These are phyloP conservation scores for Neofusicoccum ribis DNA, from an alignment of 2,329 filamentous ascomycete species.

Conservation along the genomic window DNA sequence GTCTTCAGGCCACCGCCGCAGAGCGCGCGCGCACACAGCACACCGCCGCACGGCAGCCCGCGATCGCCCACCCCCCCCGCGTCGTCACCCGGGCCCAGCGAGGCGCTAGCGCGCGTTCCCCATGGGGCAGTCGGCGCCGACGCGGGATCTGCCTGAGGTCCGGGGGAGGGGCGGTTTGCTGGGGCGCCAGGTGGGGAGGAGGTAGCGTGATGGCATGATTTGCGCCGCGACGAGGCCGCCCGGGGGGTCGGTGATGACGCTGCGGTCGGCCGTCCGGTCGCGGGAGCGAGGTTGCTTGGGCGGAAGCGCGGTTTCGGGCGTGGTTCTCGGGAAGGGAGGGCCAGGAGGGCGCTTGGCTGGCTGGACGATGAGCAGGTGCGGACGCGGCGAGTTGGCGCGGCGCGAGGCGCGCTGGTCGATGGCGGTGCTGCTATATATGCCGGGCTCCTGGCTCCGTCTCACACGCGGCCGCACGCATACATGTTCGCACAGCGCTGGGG, in stretches of 20 bases:
- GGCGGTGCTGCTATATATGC: not conserved
- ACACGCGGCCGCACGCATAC: not conserved
- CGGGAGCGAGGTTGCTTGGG: not conserved
- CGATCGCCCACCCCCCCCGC: too few relatives aligned
- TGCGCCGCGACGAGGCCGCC: not conserved
- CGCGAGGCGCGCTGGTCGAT: not conserved
- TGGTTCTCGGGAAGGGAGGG: not conserved
- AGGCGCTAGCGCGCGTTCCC: not conserved
- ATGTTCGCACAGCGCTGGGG: not conserved
- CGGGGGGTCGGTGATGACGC: too few relatives aligned
- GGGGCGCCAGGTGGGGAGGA: too few relatives aligned
- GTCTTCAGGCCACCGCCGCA: not conserved
- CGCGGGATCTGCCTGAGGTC: not conserved
- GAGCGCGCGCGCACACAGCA: too few relatives aligned
- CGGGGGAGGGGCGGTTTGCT: not conserved
- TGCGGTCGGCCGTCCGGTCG: too few relatives aligned
- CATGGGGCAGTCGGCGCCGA: slow-evolving; percentile 4
- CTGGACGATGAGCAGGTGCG: not conserved
- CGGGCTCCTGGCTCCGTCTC: not conserved
- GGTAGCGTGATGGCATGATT: slow-evolving; percentile 16
- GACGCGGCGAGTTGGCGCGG: not conserved
- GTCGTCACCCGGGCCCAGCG: not conserved
- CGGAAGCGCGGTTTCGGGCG: not conserved
- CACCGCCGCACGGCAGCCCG: too few relatives aligned
- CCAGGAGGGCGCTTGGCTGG: not conserved